Evolutionary conservation across 805 yeast genomes (phyloP).

Genomic region (Cyberlindnera subsufficiens): DNA sequence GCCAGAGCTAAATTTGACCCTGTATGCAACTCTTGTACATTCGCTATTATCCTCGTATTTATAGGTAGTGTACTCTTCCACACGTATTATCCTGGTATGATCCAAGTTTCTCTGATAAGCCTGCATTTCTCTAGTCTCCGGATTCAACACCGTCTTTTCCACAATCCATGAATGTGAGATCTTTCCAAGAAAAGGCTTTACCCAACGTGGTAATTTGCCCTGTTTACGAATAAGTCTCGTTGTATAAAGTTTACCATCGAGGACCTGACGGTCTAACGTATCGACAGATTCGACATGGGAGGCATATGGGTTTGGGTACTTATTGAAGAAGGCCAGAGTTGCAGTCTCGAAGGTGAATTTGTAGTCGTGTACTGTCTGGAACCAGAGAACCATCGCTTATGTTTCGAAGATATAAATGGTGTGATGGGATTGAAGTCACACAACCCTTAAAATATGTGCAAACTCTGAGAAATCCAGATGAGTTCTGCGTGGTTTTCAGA

Average conservation of each 20-base stretch:
- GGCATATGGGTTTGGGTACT: constrained; percentile 74
- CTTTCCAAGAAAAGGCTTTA: constrained; percentile 66
- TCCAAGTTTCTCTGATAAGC: constrained; percentile 82
- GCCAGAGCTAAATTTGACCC: constrained; percentile 68
- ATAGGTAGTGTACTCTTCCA: constrained; percentile 72
- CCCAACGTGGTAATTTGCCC: constrained; percentile 79
- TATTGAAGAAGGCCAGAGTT: constrained; percentile 68
- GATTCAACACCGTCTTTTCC: constrained; percentile 73
- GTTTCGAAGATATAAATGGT: background rate
- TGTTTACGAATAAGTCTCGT: constrained; percentile 71
- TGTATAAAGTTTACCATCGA: constrained; percentile 62
- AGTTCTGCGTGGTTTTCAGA: too few species aligned
- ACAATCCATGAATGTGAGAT: constrained; percentile 74
- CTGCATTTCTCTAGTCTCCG: constrained; percentile 42
- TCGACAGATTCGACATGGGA: constrained; percentile 81
- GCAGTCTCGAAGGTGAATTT: constrained; percentile 66
- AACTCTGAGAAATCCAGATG: too few species aligned
- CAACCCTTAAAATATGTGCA: too few species aligned
- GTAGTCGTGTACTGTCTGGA: constrained; percentile 49
- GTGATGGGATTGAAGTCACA: background rate
- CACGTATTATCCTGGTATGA: constrained; percentile 69
- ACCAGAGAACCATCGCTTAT: constrained; percentile 55
- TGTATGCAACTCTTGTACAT: constrained; percentile 44
- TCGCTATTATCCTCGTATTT: constrained; percentile 26
- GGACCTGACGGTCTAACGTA: constrained; percentile 58